A percentile compares a stretch with the other conserved stretches of the same genome.
Conservation (phyloP, 495 filamentous ascomycete genomes). For the Hyaloscypha finlandica region DNA sequence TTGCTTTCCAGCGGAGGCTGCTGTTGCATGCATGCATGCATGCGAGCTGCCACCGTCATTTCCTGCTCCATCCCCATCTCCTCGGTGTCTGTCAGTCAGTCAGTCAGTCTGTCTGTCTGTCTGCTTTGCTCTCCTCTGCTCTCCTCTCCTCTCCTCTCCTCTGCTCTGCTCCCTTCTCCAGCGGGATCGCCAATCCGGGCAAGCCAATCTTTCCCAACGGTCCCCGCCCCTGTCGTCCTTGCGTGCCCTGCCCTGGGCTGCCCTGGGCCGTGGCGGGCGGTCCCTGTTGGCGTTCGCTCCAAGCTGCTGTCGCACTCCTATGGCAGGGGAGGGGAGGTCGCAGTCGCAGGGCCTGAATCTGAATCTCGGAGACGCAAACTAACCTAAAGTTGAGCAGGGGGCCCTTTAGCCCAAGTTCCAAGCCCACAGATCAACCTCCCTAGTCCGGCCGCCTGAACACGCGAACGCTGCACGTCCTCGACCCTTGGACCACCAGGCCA, state of each 20-base stretch:
- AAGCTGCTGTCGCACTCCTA: not conserved
- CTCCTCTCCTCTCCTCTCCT: no score
- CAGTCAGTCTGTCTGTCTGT: no score
- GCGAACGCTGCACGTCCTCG: slow-evolving; percentile 21
- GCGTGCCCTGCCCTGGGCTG: not conserved
- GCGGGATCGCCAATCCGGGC: not conserved
- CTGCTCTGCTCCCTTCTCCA: not conserved
- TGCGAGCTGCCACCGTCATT: not conserved
- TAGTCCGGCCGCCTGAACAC: not conserved
- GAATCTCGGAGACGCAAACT: slow-evolving; percentile 28
- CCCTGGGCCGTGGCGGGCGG: not conserved
- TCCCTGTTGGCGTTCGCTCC: not conserved
- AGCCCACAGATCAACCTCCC: slow-evolving; percentile 26
- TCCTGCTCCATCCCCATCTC: not conserved
- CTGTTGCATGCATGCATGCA: not conserved
- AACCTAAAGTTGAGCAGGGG: slow-evolving; percentile 29
- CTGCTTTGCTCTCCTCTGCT: not conserved
- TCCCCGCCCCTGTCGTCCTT: not conserved
- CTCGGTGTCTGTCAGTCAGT: no score
- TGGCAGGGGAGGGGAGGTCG: no score
- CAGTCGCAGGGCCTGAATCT: slow-evolving; percentile 11
- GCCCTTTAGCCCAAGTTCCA: not conserved
- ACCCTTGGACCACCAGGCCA: not conserved
- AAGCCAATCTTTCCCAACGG: slow-evolving; percentile 4
- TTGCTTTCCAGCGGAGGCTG: not conserved